These are phyloP conservation scores for Colletotrichum truncatum DNA, from an alignment of 2,329 filamentous ascomycete genomes.

Conservation along the genomic window DNA sequence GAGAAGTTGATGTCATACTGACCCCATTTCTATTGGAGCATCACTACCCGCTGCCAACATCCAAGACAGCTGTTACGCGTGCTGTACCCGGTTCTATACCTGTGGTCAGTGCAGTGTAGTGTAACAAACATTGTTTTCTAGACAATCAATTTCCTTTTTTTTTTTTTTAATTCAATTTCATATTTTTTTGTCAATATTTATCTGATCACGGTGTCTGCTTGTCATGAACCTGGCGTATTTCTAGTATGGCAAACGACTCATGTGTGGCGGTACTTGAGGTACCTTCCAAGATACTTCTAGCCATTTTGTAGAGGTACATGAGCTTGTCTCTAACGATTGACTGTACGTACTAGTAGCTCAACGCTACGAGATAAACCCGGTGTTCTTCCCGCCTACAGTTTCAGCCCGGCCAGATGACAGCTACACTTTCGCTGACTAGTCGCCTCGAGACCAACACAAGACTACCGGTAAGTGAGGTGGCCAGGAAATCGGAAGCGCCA, in stretches of 20 bases:
- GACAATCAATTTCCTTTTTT: background rate
- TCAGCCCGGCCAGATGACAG: background rate
- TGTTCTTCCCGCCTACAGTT: slow-evolving; percentile 12
- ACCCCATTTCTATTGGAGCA: slow-evolving; percentile 13
- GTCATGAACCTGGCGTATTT: slow-evolving; percentile 5
- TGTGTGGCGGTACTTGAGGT: background rate
- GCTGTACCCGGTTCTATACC: too few relatives aligned
- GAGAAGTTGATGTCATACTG: slow-evolving; percentile 26
- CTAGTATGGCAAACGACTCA: background rate
- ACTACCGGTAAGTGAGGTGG: background rate
- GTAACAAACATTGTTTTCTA: background rate
- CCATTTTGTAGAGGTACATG: background rate
- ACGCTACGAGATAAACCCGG: background rate
- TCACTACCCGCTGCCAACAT: slow-evolving; percentile 7
- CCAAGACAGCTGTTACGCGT: too few relatives aligned
- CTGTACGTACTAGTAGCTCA: background rate
- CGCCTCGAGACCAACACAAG: background rate
- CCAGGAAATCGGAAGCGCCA: slow-evolving; percentile 5
- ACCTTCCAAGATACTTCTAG: slow-evolving; percentile 8
- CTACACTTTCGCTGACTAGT: background rate
- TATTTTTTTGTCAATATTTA: background rate
- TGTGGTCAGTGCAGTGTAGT: too few relatives aligned
- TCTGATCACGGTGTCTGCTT: background rate
- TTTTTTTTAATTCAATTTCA: background rate
- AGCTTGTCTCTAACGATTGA: background rate